Percentiles rank a stretch among this genome's conserved stretches.
These are phyloP conservation scores for Stachybotrys echinatus DNA, from an alignment of 2,329 filamentous ascomycete species.

Conservation along the genomic window DNA sequence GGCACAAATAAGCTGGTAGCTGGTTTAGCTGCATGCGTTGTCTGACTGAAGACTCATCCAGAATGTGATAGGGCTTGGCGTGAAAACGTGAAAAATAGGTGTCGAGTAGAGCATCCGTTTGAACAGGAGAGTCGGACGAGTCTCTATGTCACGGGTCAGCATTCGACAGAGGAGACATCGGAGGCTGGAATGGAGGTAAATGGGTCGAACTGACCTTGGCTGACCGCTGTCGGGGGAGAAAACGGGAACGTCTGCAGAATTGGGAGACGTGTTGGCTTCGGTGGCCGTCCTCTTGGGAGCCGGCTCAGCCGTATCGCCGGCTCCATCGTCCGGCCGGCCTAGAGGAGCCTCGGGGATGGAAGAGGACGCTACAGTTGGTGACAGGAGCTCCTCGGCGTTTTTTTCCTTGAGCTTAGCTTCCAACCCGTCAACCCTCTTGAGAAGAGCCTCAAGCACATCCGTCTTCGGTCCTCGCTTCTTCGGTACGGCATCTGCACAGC, in stretches of 20 bases:
- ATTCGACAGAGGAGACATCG: neutral
- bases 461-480: constrained; percentile 90
- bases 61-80: constrained; percentile 74
- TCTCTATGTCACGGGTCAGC: constrained; percentile 27
- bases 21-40: constrained; percentile 67
- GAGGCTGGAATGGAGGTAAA: neutral
- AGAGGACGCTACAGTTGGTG: constrained; percentile 7
- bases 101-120: constrained; percentile 63
- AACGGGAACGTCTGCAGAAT: constrained; percentile 6
- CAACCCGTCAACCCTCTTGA: constrained; percentile 81
- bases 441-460: constrained; percentile 75
- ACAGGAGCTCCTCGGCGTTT: constrained; percentile 33
- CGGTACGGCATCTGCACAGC: constrained; percentile 68
- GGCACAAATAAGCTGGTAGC: constrained; percentile 49
- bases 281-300: constrained; percentile 12
- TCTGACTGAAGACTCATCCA: constrained; percentile 71
- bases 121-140: constrained; percentile 38
- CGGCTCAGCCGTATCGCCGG: constrained; percentile 16
- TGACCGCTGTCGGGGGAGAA: neutral
- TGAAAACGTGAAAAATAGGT: constrained; percentile 77
- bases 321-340: neutral
- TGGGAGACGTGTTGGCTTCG: neutral
- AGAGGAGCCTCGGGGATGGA: constrained; percentile 4
- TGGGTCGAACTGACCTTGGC: neutral
- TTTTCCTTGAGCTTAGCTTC: constrained; percentile 74